These are phyloP conservation scores for Penicillium angulare DNA, from an alignment of 495 filamentous ascomycete genomes.

Conservation along the genomic window DNA sequence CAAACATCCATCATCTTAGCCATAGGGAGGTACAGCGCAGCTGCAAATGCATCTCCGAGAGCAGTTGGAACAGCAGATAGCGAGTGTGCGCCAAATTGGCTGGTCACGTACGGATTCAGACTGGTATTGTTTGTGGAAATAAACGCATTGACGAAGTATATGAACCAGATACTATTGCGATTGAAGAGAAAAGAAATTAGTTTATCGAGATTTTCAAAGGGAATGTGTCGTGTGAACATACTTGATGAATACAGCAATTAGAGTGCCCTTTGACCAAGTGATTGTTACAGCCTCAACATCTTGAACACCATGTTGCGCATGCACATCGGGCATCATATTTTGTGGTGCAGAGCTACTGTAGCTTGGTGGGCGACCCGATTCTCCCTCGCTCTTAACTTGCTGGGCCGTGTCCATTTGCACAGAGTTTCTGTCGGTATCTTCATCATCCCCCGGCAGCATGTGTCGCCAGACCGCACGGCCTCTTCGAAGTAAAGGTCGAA, in stretches of 20 bases:
- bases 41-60: constrained; percentile 48
- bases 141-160: constrained; percentile 21
- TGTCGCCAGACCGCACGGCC: constrained; percentile 8
- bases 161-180: constrained; percentile 33
- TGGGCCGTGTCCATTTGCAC: not conserved
- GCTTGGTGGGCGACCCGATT: not conserved
- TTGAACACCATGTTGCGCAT: constrained; percentile 32
- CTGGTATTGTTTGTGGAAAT: constrained; percentile 24
- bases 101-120: constrained; percentile 30
- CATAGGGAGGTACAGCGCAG: constrained; percentile 57
- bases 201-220: not conserved
- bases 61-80: constrained; percentile 27
- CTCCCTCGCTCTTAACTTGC: not conserved
- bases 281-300: constrained; percentile 31
- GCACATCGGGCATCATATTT: not conserved
- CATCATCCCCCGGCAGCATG: not conserved
- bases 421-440: not conserved
- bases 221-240: constrained; percentile 17
- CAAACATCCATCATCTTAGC: constrained; percentile 67
- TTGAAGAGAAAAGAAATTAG: too few species aligned
- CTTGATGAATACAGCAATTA: constrained; percentile 33
- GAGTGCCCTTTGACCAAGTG: constrained; percentile 27
- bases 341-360: constrained; percentile 1
- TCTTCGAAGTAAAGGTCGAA: constrained; percentile 7
- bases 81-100: constrained; percentile 28